Base-by-base conservation (phyloP, 331 rosid genomes). In the Acacia concinna region DNA sequence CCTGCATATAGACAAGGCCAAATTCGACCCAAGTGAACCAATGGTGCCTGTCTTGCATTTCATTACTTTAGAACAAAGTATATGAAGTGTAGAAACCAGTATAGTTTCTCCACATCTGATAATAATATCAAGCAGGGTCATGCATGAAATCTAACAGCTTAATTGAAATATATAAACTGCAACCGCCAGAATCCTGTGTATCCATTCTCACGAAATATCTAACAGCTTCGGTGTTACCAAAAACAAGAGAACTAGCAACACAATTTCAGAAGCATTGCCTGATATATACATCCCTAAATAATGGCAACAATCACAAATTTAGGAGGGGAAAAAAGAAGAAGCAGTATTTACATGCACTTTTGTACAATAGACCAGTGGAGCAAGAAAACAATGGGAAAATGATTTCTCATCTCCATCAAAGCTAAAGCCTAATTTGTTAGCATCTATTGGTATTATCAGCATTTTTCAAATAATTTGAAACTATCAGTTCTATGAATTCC, bases 331-430 rank as follows among this genome's bases (percentile, higher is more conserved):
- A 25, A 9, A 46, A 69, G 67, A 73, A 51, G 62, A 56, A 80
- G 70, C 79, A 65, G 85, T 68, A 83, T 80, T 72, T 85, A 82
- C 86, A 88, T 65, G 91, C 87, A 71, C 74, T 78, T 80, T 73
- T 79, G 79, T 82, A 85, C 90, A 87, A 64, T 27, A 74, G 52
- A 82, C 79, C 73, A 74, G 73, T 79, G 11, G 59, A 78, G 78
- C 76, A 82, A 46, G 75, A 82, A 68, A 66, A 72, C 28, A 52
- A 56, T 74, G 75, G 81, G 72, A 78, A 40, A 56, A 35, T 9
- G 73, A 64, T 44, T 72, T 56, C 82, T 79, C 74, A 78, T 64
- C 85, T 73, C 81, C 34, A 40, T 80, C 83, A 72, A 70, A 81
- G 41, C 81, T 81, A 81, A 81, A 60, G 74, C 77, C 83, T 76